Evolutionary conservation across 2,329 filamentous ascomycete genomes (phyloP).

Genomic region (Exophiala spinifera): DNA sequence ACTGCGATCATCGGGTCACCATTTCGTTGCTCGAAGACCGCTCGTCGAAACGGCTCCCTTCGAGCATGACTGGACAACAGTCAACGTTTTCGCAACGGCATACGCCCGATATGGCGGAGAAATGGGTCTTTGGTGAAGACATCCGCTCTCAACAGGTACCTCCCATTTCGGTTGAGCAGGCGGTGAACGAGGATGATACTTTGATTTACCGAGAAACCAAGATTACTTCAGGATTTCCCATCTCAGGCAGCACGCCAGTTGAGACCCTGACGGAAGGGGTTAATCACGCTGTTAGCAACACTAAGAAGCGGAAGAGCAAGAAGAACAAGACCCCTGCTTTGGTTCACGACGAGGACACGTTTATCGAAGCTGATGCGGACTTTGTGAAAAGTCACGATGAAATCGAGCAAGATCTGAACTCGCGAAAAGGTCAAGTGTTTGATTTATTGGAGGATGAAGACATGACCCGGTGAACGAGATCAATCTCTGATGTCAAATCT

Average conservation of each 20-base stretch:
- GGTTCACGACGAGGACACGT: slow-evolving; percentile 10
- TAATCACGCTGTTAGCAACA: slow-evolving; percentile 62
- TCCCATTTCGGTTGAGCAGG: neutral
- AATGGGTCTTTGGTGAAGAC: slow-evolving; percentile 55
- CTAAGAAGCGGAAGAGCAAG: slow-evolving; percentile 62
- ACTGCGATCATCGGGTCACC: slow-evolving; percentile 81
- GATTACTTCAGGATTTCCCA: slow-evolving; percentile 2
- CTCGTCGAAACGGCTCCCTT: neutral
- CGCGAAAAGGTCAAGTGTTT: neutral
- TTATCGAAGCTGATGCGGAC: neutral
- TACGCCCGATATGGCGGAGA: slow-evolving; percentile 27
- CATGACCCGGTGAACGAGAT: no score
- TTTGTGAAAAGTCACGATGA: neutral
- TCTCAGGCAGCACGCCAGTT: slow-evolving; percentile 34
- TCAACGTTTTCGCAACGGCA: neutral
- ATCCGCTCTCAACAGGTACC: slow-evolving; percentile 37
- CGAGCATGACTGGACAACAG: slow-evolving; percentile 26
- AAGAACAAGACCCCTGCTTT: slow-evolving; percentile 8
- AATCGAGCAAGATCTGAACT: neutral
- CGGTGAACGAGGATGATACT: slow-evolving; percentile 10
- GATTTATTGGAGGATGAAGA: slow-evolving; percentile 4
- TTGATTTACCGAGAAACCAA: slow-evolving; percentile 25
- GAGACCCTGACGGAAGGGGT: slow-evolving; percentile 42
- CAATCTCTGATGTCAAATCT: neutral
- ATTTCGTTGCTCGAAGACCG: slow-evolving; percentile 62